phyloP scores from a whole-genome alignment of 441 rosid genomes.

The Metrosideros polymorpha region DNA sequence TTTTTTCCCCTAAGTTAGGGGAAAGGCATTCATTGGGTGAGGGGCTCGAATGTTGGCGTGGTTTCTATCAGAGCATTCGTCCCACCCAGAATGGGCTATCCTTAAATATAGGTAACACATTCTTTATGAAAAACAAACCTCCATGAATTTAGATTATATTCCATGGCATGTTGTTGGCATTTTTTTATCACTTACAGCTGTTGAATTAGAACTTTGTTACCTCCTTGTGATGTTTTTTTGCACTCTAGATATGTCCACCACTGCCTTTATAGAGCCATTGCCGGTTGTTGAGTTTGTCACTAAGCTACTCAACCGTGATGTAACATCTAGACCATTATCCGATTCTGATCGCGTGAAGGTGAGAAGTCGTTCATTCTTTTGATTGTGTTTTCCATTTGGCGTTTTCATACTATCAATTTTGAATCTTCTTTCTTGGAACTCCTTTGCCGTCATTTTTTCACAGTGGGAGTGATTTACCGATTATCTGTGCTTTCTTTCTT shows the following conservation, averaged over 20 bases:
- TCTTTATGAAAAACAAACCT: background rate
- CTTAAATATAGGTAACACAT: conserved; percentile 57
- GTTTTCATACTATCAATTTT: background rate
- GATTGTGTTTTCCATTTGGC: background rate
- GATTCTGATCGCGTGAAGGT: conserved; percentile 98
- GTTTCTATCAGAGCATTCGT: conserved; percentile 95
- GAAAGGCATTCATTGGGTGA: conserved; percentile 80
- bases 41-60: conserved; percentile 98
- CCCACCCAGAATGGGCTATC: conserved; percentile 97
- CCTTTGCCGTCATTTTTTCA: background rate
- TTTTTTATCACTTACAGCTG: background rate
- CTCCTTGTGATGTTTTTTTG: background rate
- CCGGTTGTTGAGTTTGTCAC: conserved; percentile 72
- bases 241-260: conserved; percentile 82
- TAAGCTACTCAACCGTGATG: conserved; percentile 59
- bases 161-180: background rate
- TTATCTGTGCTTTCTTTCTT: background rate
- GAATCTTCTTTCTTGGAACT: background rate
- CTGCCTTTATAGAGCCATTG: conserved; percentile 86
- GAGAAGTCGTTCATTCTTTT: background rate
- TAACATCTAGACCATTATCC: conserved; percentile 57
- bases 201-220: background rate
- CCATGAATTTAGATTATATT: background rate
- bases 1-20: conserved; percentile 79
- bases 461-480: background rate